A percentile compares a stretch with the other conserved stretches of the same genome.
phyloP scores from a whole-genome alignment of 139 green algal species.

The Monoraphidium neglectum region DNA sequence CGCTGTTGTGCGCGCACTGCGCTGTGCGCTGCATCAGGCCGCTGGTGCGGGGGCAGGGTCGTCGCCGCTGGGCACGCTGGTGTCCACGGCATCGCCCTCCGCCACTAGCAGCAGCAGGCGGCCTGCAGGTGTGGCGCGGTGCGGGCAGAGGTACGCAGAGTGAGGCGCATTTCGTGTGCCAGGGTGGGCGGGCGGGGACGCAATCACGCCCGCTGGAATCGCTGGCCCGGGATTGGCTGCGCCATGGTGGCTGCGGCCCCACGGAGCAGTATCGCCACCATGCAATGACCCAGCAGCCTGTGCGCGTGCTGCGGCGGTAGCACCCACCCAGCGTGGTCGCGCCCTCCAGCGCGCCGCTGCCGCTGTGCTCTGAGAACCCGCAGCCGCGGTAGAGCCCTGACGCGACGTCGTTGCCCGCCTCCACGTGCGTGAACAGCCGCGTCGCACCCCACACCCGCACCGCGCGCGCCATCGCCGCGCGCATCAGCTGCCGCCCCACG shows the following conservation, averaged over 20 bases:
- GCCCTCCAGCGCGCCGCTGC: not conserved
- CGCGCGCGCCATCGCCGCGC: slow-evolving; percentile 44
- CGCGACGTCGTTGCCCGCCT: slow-evolving; percentile 54
- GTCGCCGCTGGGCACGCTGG: too few species aligned
- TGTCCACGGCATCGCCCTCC: not conserved
- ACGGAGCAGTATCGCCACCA: too few species aligned
- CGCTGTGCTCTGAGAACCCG: slow-evolving; percentile 42
- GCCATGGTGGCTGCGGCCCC: not conserved
- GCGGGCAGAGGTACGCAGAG: not conserved
- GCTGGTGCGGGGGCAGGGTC: too few species aligned
- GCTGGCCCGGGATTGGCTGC: not conserved
- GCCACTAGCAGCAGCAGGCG: slow-evolving; percentile 19
- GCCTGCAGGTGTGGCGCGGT: slow-evolving; percentile 1
- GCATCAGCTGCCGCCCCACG: slow-evolving; percentile 49
- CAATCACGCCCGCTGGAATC: not conserved
- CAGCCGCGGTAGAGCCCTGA: slow-evolving; percentile 46
- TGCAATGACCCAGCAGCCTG: not conserved
- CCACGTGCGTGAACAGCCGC: slow-evolving; percentile 58
- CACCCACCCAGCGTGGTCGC: slow-evolving; percentile 9
- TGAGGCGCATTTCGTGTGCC: not conserved
- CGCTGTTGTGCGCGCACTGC: too few species aligned
- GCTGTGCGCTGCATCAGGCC: too few species aligned
- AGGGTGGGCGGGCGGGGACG: not conserved
- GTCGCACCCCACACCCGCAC: slow-evolving; percentile 31
- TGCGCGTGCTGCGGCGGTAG: not conserved